Conservation (phyloP, 2,329 filamentous ascomycete species). For the Pestalotiopsis sp. region DNA sequence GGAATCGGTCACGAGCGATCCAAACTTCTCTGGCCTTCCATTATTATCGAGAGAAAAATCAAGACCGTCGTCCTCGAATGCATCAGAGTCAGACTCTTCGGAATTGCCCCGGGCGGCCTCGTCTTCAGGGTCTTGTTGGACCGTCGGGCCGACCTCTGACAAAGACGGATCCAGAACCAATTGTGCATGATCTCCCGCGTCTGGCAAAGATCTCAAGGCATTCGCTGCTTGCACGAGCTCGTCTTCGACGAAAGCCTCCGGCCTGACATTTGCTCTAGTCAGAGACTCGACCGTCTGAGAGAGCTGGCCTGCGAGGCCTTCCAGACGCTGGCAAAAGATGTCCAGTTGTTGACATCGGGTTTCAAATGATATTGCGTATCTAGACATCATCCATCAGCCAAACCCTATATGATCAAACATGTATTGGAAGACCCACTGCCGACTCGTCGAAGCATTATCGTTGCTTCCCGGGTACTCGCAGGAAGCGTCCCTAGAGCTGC, state of each 20-base stretch:
- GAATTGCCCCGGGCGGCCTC: background rate
- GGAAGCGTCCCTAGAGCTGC: constrained; percentile 1
- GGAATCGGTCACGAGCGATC: constrained; percentile 3
- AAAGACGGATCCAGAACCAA: background rate
- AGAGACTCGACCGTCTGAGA: constrained; percentile 7
- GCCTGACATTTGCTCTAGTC: background rate
- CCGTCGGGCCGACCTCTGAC: background rate
- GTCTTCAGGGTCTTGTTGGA: background rate
- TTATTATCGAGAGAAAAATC: background rate
- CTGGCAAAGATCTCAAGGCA: background rate
- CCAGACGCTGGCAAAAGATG: constrained; percentile 5
- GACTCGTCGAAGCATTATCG: constrained; percentile 10
- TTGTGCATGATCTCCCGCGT: background rate
- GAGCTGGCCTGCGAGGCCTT: constrained; percentile 6
- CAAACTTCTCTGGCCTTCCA: constrained; percentile 1
- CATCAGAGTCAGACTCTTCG: constrained; percentile 6
- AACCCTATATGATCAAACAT: background rate
- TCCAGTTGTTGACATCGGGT: constrained; percentile 6
- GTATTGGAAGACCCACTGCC: background rate
- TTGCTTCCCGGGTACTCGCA: constrained; percentile 12
- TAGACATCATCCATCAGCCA: background rate
- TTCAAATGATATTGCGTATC: constrained; percentile 7
- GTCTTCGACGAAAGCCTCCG: background rate
- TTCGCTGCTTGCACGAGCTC: constrained; percentile 4
- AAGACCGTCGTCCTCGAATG: constrained; percentile 1